A percentile compares a stretch with the other conserved stretches of the same genome.
phyloP scores from a whole-genome alignment of 2,329 filamentous ascomycete genomes.

The Aspergillus puulaauensis region DNA sequence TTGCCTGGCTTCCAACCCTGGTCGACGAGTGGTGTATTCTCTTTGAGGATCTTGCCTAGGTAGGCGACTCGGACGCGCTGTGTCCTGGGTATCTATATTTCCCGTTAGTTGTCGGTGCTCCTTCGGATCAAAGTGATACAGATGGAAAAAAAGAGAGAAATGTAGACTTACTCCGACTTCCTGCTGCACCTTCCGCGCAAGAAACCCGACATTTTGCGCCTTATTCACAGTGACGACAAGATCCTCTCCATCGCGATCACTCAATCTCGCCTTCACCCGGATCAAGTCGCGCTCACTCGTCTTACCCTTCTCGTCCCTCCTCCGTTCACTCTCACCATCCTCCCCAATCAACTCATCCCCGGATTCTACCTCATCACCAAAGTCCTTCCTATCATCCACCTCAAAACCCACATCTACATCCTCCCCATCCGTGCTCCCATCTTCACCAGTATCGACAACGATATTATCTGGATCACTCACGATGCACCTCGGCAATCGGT shows the following conservation, averaged over 20 bases:
- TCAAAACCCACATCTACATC: conserved; percentile 20
- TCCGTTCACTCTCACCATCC: conserved; percentile 39
- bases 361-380: conserved; percentile 24
- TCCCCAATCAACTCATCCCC: conserved; percentile 39
- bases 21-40: conserved; percentile 61
- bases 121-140: not conserved
- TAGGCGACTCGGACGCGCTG: conserved; percentile 72
- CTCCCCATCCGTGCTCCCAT: conserved; percentile 9
- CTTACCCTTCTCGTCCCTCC: conserved; percentile 62
- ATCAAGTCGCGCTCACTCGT: conserved; percentile 57
- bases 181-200: conserved; percentile 64
- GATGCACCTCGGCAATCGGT: conserved; percentile 66
- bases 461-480: conserved; percentile 67
- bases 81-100: conserved; percentile 54
- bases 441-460: conserved; percentile 18
- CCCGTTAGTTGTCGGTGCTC: conserved; percentile 3
- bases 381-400: conserved; percentile 33
- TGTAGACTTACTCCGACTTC: conserved; percentile 60
- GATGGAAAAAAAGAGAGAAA: not conserved
- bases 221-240: conserved; percentile 58
- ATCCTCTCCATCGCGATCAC: conserved; percentile 64
- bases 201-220: conserved; percentile 62
- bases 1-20: conserved; percentile 77
- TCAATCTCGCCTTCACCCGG: conserved; percentile 62
- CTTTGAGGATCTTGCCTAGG: conserved; percentile 75